Conservation (phyloP, 306 rosid species). For the Bauhinia variegata region DNA sequence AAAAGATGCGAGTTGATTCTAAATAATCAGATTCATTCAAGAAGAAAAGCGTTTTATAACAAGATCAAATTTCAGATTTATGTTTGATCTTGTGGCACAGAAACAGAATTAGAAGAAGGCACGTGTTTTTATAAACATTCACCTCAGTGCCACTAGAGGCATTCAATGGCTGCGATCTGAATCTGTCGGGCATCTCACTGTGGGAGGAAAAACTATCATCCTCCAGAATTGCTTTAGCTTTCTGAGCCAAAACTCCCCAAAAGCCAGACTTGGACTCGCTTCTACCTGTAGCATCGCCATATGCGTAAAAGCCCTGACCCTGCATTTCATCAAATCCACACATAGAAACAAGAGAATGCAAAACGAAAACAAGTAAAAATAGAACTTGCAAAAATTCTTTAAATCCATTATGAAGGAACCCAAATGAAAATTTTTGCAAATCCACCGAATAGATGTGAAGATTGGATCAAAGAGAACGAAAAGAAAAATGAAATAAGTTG, state of each 20-base stretch:
- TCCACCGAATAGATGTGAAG: background rate
- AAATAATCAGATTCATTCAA: background rate
- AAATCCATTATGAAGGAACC: background rate
- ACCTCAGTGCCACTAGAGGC: slow-evolving; percentile 60
- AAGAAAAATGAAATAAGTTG: too few species aligned
- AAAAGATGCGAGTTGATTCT: slow-evolving; percentile 18
- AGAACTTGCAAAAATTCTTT: background rate
- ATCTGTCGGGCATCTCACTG: slow-evolving; percentile 30
- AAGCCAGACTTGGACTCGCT: slow-evolving; percentile 65
- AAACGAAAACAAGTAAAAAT: background rate
- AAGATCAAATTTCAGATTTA: background rate
- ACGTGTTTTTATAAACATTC: background rate
- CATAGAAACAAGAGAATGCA: background rate
- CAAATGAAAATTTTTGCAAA: background rate
- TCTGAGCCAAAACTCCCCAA: slow-evolving; percentile 87
- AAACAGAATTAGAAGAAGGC: background rate
- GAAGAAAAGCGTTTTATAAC: background rate
- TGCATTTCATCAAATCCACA: background rate
- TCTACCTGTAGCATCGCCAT: slow-evolving; percentile 43
- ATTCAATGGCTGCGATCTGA: slow-evolving; percentile 42
- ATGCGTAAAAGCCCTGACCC: slow-evolving; percentile 59
- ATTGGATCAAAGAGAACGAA: background rate
- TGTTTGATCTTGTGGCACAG: background rate
- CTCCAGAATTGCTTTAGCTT: slow-evolving; percentile 87
- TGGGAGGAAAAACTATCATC: slow-evolving; percentile 52